Conservation (phyloP, 1,139 yeast species). For the Magnusiomyces tetraspermus region DNA sequence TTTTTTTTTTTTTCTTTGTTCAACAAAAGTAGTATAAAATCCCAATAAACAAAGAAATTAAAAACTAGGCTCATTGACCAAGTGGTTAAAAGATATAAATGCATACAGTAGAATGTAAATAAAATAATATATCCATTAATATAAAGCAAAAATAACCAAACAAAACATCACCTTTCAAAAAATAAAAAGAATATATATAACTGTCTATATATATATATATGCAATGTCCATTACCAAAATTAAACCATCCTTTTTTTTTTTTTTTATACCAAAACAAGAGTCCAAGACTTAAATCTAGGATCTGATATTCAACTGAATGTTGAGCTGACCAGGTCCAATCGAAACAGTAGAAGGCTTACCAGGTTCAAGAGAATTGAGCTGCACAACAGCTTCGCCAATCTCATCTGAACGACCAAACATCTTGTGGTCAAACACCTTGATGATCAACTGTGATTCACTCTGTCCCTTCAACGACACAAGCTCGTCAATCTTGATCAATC, state of each 20-base stretch:
- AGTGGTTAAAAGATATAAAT: too few relatives aligned
- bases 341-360: constrained; percentile 24
- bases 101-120: too few relatives aligned
- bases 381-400: constrained; percentile 44
- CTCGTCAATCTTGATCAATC: constrained; percentile 53
- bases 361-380: constrained; percentile 21
- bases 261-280: background rate
- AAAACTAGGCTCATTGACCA: too few relatives aligned
- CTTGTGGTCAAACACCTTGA: constrained; percentile 59
- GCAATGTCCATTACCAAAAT: background rate
- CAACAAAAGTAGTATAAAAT: too few relatives aligned
- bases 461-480: constrained; percentile 60
- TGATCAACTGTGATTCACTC: constrained; percentile 47
- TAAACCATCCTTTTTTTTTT: too few relatives aligned
- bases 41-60: too few relatives aligned
- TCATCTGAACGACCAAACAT: constrained; percentile 63
- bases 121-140: too few relatives aligned
- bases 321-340: constrained; percentile 23
- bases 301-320: constrained; percentile 11
- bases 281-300: background rate
- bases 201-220: background rate
- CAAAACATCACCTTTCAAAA: too few relatives aligned
- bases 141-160: too few relatives aligned
- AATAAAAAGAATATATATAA: background rate
- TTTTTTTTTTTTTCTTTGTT: too few relatives aligned